Percentiles rank a stretch among this genome's conserved stretches.
phyloP scores from a whole-genome alignment of 306 rosid genomes.

The cucumber (Cucumis sativus) region Cucumber_9930_V3 NC_026656.2:11136501-11137000 shows the following conservation, averaged over 20 bases:
- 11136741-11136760: slow-evolving; percentile 27
- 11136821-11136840: slow-evolving; percentile 33
- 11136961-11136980: slow-evolving; percentile 39
- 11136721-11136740: slow-evolving; percentile 65
- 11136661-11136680: not conserved
- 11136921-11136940: slow-evolving; percentile 41
- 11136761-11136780: slow-evolving; percentile 33
- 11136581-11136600: not conserved
- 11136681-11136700: slow-evolving; percentile 37
- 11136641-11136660: not conserved
- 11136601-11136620: not conserved
- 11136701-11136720: slow-evolving; percentile 37
- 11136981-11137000: slow-evolving; percentile 34
- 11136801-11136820: slow-evolving; percentile 41
- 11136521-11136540: too few species aligned
- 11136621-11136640: not conserved
- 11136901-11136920: slow-evolving; percentile 24
- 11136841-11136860: not conserved
- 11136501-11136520: too few species aligned
- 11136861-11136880: not conserved
- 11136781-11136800: slow-evolving; percentile 22
- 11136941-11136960: slow-evolving; percentile 50
- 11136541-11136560: not conserved
- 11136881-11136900: not conserved
- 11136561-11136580: not conserved